Percentiles rank a stretch among this genome's conserved stretches.
phyloP scores from a whole-genome alignment of 2,329 filamentous ascomycete species.

The Sarocladium oryzae region DNA sequence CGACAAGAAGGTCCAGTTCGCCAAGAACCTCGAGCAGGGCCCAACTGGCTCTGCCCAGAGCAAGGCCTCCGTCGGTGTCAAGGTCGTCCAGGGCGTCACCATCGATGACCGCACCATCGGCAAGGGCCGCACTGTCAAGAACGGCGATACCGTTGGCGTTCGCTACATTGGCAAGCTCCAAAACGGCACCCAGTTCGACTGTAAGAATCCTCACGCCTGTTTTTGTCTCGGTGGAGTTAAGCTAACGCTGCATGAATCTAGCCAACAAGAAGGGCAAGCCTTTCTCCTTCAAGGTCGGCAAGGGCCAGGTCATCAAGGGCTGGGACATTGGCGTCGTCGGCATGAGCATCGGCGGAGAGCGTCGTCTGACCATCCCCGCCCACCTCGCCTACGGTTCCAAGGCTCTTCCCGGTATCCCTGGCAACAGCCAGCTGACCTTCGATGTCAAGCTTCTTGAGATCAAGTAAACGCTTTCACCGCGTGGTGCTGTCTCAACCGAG shows the following conservation, averaged over 20 bases:
- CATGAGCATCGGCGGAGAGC: conserved; percentile 91
- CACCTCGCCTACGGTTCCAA: conserved; percentile 85
- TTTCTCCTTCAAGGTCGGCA: conserved; percentile 90
- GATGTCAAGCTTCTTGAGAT: conserved; percentile 83
- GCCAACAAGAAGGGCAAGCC: conserved; percentile 99
- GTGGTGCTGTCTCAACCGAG: background rate
- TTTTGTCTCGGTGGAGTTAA: background rate
- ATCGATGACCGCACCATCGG: conserved; percentile 95
- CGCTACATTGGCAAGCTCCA: conserved; percentile 96
- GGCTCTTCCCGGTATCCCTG: conserved; percentile 75
- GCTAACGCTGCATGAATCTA: conserved; percentile 32
- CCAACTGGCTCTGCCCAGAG: conserved; percentile 64
- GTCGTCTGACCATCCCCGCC: conserved; percentile 83
- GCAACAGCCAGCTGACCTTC: conserved; percentile 86
- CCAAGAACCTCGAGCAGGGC: conserved; percentile 97
- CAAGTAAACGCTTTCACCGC: conserved; percentile 50
- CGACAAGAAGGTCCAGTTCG: conserved; percentile 97
- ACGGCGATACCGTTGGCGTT: conserved; percentile 84
- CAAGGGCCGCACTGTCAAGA: conserved; percentile 77
- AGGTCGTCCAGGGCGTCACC: conserved; percentile 80
- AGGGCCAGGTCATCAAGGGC: conserved; percentile 95
- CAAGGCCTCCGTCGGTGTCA: conserved; percentile 57
- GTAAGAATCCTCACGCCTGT: conserved; percentile 54
- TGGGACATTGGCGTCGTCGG: conserved; percentile 94
- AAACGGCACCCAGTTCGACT: conserved; percentile 92